Percentiles rank a stretch among this genome's conserved stretches.
Evolutionary conservation across 345 rosid species (phyloP).

Genomic region (Schrenkiella parvula): DNA sequence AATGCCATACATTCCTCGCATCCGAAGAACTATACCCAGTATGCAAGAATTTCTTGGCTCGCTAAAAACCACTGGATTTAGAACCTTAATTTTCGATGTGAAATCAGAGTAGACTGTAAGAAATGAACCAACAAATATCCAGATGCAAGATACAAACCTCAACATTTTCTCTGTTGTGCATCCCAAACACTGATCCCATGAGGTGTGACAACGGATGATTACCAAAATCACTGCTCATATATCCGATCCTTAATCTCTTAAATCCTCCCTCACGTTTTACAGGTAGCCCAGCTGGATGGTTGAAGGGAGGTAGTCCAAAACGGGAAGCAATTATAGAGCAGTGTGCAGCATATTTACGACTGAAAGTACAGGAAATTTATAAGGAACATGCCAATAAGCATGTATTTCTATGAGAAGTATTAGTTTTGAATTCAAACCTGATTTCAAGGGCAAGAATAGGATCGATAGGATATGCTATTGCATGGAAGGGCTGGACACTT

Average conservation of each 20-base stretch:
- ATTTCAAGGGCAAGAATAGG: slow-evolving; percentile 93
- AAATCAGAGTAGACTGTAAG: not conserved
- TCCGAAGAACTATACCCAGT: not conserved
- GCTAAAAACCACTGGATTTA: not conserved
- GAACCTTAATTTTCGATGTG: not conserved
- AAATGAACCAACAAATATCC: not conserved
- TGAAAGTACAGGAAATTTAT: slow-evolving; percentile 31
- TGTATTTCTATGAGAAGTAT: not conserved
- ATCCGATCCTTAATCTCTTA: slow-evolving; percentile 82
- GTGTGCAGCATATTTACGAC: slow-evolving; percentile 95
- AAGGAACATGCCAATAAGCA: slow-evolving; percentile 8
- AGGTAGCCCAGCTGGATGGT: slow-evolving; percentile 61
- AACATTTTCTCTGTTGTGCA: slow-evolving; percentile 81
- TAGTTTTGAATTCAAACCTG: slow-evolving; percentile 45
- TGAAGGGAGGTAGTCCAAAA: slow-evolving; percentile 69
- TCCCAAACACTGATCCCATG: slow-evolving; percentile 98
- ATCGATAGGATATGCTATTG: slow-evolving; percentile 97
- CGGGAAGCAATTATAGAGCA: slow-evolving; percentile 88
- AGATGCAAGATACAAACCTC: slow-evolving; percentile 52
- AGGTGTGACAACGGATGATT: slow-evolving; percentile 98
- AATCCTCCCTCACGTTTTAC: slow-evolving; percentile 57
- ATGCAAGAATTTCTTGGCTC: not conserved
- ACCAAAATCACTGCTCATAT: slow-evolving; percentile 96
- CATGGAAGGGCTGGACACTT: slow-evolving; percentile 98
- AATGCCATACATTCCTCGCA: not conserved